Conservation (phyloP, 495 filamentous ascomycete genomes). For the Penicillium bovifimosum region DNA sequence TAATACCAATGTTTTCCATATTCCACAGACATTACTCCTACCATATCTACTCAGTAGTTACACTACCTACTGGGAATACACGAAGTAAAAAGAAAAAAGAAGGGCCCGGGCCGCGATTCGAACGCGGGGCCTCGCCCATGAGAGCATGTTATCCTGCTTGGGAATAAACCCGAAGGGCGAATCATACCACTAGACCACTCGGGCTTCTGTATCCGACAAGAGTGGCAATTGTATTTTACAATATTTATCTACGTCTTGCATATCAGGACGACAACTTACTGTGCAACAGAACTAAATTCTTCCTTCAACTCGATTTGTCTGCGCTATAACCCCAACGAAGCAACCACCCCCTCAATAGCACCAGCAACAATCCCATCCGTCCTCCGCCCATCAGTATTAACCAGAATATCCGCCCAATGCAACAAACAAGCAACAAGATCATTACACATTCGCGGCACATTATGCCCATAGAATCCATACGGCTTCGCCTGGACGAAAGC, state of each 20-base stretch:
- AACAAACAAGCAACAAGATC: not conserved
- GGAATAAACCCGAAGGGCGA: not conserved
- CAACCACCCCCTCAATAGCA: not conserved
- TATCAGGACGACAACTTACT: too few relatives aligned
- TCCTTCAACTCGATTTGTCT: not conserved
- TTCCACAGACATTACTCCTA: not conserved
- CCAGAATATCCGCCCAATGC: slow-evolving; percentile 5
- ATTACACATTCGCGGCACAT: not conserved
- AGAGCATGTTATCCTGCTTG: not conserved
- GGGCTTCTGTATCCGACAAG: not conserved
- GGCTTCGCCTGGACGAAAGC: not conserved
- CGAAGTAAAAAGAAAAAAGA: too few relatives aligned
- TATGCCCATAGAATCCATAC: not conserved
- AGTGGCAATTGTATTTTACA: not conserved
- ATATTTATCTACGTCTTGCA: too few relatives aligned
- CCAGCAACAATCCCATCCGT: not conserved
- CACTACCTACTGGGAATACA: too few relatives aligned
- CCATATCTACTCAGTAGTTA: too few relatives aligned
- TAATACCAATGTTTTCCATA: not conserved
- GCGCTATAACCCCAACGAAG: not conserved
- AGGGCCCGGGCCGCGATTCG: not conserved
- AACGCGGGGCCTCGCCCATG: not conserved
- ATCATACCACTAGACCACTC: not conserved
- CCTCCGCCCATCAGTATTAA: not conserved
- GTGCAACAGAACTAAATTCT: too few relatives aligned